Evolutionary conservation across 2,329 filamentous ascomycete genomes (phyloP).

Genomic region (Pestalotiopsis fici): DNA sequence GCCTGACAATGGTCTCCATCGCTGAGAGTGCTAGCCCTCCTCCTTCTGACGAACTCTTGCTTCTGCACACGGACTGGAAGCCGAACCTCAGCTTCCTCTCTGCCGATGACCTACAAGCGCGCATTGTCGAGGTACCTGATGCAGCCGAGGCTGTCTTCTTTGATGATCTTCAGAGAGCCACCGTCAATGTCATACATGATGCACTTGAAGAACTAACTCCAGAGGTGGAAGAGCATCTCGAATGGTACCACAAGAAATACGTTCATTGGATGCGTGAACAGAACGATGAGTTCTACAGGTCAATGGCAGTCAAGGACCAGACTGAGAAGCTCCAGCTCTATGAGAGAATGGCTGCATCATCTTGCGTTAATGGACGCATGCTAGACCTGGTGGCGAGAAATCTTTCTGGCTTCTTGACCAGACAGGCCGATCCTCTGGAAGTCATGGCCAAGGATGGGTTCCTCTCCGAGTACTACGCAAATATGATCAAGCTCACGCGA

Average conservation of each 20-base stretch:
- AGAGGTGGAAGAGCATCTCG: not conserved
- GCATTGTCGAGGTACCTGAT: not conserved
- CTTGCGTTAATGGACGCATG: constrained; percentile 6
- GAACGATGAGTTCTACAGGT: not conserved
- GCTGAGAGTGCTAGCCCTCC: not conserved
- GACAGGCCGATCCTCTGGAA: constrained; percentile 7
- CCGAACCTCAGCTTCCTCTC: not conserved
- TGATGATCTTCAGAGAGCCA: constrained; percentile 3
- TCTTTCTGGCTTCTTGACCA: not conserved
- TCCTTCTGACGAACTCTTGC: not conserved
- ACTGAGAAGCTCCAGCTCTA: not conserved
- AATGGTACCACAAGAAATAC: constrained; percentile 3
- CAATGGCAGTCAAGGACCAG: not conserved
- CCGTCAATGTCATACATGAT: constrained; percentile 6
- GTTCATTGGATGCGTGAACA: constrained; percentile 5
- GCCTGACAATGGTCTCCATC: constrained; percentile 3
- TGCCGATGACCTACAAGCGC: not conserved
- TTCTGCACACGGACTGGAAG: not conserved
- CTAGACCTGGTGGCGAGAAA: constrained; percentile 1
- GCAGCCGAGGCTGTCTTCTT: not conserved
- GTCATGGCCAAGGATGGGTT: constrained; percentile 6
- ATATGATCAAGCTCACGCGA: constrained; percentile 5
- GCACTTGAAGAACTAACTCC: not conserved
- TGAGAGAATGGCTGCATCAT: not conserved
- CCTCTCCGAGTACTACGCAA: constrained; percentile 8